Percentiles rank a stretch among this genome's conserved stretches.
Evolutionary conservation across 2,329 filamentous ascomycete genomes (phyloP).

Genomic region (Capronia epimyces): DNA sequence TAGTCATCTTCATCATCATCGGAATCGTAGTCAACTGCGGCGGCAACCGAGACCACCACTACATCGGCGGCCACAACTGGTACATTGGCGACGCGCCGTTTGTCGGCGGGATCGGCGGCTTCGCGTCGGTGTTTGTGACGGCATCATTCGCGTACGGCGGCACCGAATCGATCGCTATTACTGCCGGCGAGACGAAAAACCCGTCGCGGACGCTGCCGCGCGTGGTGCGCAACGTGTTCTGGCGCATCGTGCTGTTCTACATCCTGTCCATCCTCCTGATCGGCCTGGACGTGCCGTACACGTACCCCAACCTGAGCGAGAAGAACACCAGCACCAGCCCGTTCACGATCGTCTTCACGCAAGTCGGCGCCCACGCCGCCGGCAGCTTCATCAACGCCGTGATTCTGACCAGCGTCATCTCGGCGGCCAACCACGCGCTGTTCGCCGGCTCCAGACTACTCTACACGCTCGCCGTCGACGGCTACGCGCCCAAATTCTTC

Average conservation of each 20-base stretch:
- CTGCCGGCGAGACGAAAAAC: slow-evolving; percentile 49
- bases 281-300: slow-evolving; percentile 41
- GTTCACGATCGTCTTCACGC: slow-evolving; percentile 62
- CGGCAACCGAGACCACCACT: slow-evolving; percentile 38
- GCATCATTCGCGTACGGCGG: slow-evolving; percentile 49
- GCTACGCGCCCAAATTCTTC: slow-evolving; percentile 54
- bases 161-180: slow-evolving; percentile 50
- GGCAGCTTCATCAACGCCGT: slow-evolving; percentile 61
- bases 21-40: slow-evolving; percentile 28
- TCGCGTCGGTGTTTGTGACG: slow-evolving; percentile 52
- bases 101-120: slow-evolving; percentile 46
- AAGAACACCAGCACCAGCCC: slow-evolving; percentile 38
- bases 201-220: slow-evolving; percentile 46
- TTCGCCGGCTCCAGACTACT: slow-evolving; percentile 54
- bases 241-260: slow-evolving; percentile 48
- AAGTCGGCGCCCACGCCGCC: slow-evolving; percentile 57
- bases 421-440: slow-evolving; percentile 54
- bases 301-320: slow-evolving; percentile 37
- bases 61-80: slow-evolving; percentile 30
- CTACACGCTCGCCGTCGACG: slow-evolving; percentile 57
- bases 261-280: slow-evolving; percentile 44
- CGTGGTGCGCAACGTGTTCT: slow-evolving; percentile 49
- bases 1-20: slow-evolving; percentile 36
- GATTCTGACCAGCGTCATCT: slow-evolving; percentile 54
- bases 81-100: slow-evolving; percentile 42